Evolutionary conservation across 441 rosid species (phyloP).

Genomic region (Brassica balearica): DNA sequence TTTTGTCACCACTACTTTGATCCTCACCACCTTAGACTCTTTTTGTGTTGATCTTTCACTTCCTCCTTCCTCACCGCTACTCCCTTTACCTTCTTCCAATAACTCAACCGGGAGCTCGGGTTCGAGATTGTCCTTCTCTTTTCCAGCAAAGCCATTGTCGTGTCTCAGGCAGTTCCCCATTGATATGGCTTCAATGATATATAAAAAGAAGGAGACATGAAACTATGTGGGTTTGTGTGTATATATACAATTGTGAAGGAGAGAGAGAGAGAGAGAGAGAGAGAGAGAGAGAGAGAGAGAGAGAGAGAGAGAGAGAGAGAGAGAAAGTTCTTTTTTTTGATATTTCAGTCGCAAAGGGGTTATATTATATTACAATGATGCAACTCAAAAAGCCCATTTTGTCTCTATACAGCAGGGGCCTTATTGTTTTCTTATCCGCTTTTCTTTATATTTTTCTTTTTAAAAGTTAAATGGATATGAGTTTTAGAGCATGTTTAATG

Average conservation of each 20-base stretch:
- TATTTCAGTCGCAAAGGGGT: no score
- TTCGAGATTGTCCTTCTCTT: slow-evolving; percentile 6
- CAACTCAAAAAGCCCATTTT: no score
- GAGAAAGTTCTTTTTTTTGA: no score
- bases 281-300: no score
- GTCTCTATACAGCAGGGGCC: background rate
- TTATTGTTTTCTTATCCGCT: background rate
- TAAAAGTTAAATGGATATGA: background rate
- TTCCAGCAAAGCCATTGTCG: slow-evolving; percentile 27
- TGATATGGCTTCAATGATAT: slow-evolving; percentile 11
- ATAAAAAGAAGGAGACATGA: slow-evolving; percentile 10
- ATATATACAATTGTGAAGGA: slow-evolving; percentile 25
- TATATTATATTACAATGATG: no score
- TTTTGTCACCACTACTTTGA: slow-evolving; percentile 10
- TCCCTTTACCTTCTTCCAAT: slow-evolving; percentile 23
- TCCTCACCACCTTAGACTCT: background rate
- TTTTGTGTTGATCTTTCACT: background rate
- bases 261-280: slow-evolving; percentile 34
- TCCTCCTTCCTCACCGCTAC: background rate
- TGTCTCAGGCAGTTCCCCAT: slow-evolving; percentile 28
- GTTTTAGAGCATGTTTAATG: background rate
- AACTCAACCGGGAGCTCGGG: slow-evolving; percentile 10
- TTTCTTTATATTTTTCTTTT: no score
- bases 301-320: no score
- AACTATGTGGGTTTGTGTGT: slow-evolving; percentile 10